These are phyloP conservation scores for Corynespora cassiicola DNA, from an alignment of 2,329 filamentous ascomycete species.

Conservation along the genomic window DNA sequence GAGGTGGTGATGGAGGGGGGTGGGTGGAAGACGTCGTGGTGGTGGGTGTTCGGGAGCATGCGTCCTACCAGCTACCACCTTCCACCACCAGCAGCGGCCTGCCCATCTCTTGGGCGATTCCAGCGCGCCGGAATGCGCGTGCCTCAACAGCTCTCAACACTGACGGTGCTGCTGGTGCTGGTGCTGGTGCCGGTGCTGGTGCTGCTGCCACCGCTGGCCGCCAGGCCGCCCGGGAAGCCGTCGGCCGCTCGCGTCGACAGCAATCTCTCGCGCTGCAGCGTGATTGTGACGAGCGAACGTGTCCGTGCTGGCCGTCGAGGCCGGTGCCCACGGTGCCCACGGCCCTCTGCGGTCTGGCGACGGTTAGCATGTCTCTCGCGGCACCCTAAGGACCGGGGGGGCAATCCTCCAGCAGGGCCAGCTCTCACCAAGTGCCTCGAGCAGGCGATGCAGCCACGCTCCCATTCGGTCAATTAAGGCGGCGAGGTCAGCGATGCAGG, in stretches of 20 bases:
- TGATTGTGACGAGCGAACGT: conserved; percentile 23
- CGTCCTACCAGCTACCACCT: no score
- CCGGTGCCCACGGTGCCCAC: background rate
- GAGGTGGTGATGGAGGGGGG: no score
- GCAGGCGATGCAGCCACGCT: conserved; percentile 13
- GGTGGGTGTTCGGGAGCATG: no score
- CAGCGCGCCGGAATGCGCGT: no score
- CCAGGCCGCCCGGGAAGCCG: no score
- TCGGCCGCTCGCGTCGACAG: background rate
- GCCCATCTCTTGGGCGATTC: no score
- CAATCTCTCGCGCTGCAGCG: conserved; percentile 9
- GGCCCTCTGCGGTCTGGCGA: conserved; percentile 5
- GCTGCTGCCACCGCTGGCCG: no score
- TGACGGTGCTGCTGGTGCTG: no score
- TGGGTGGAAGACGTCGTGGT: no score
- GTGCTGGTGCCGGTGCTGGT: no score
- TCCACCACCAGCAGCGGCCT: no score
- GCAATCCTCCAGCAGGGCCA: conserved; percentile 34
- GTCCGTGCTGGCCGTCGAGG: conserved; percentile 29
- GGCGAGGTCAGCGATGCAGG: background rate
- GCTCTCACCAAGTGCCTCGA: conserved; percentile 9
- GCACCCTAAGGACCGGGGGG: conserved; percentile 25
- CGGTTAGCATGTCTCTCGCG: conserved; percentile 11
- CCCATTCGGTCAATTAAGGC: conserved; percentile 28
- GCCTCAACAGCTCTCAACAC: no score